Evolutionary conservation across 108 stramenopile species (phyloP).

Genomic region (Nitzschia palea): DNA sequence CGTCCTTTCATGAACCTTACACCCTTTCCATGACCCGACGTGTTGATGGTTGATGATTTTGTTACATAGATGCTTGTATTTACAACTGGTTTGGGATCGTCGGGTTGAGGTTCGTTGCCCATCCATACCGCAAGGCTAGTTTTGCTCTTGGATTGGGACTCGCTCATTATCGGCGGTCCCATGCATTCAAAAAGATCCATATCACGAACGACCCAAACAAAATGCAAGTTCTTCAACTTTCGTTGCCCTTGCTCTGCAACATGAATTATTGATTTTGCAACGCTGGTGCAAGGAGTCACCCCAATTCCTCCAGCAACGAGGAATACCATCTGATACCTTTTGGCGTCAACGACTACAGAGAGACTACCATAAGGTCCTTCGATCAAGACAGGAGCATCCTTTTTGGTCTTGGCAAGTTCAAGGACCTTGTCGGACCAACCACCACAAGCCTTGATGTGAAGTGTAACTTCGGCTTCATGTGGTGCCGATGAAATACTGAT

Average conservation of each 20-base stretch:
- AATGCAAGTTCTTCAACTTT: constrained; percentile 35
- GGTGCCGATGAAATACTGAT: constrained; percentile 37
- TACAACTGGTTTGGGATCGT: background rate
- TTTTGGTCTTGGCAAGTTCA: constrained; percentile 26
- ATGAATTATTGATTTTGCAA: constrained; percentile 24
- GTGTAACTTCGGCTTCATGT: constrained; percentile 30
- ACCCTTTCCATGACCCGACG: background rate
- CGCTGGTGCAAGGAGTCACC: constrained; percentile 22
- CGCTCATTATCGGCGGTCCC: background rate
- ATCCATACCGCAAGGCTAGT: background rate
- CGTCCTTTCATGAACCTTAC: constrained; percentile 24
- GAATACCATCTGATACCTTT: constrained; percentile 42
- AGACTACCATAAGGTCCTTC: constrained; percentile 54
- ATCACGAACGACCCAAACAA: constrained; percentile 41
- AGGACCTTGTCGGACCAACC: constrained; percentile 41
- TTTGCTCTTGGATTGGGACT: background rate
- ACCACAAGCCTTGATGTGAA: constrained; percentile 44
- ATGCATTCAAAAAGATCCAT: constrained; percentile 7
- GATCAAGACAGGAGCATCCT: constrained; percentile 26
- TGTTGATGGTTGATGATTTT: background rate
- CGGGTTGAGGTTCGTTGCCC: background rate
- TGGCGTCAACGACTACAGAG: constrained; percentile 33
- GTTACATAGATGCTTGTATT: constrained; percentile 40
- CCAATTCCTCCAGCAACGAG: constrained; percentile 58
- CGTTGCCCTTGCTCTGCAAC: constrained; percentile 23